A percentile compares a stretch with the other conserved stretches of the same genome.
These are phyloP conservation scores for Cyberlindnera veronae DNA, from an alignment of 805 yeast genomes.

Conservation along the genomic window DNA sequence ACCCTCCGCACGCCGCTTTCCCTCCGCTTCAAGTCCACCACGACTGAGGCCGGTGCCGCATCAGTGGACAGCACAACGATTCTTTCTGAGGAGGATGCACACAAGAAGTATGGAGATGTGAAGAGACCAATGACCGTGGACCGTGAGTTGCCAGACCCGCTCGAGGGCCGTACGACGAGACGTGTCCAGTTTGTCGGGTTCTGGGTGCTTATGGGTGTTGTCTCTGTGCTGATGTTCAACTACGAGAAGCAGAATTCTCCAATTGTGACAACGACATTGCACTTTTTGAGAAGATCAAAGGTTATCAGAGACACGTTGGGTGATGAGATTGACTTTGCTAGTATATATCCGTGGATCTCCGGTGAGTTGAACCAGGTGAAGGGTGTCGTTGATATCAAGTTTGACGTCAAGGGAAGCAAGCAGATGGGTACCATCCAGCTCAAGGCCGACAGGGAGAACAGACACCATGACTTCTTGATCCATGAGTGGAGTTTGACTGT, in stretches of 20 bases:
- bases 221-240: slow-evolving; percentile 72
- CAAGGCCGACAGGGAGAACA: slow-evolving; percentile 66
- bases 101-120: slow-evolving; percentile 3
- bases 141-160: slow-evolving; percentile 79
- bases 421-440: slow-evolving; percentile 55
- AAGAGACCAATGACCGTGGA: slow-evolving; percentile 41
- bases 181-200: slow-evolving; percentile 54
- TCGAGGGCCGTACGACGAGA: slow-evolving; percentile 48
- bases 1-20: neutral
- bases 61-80: slow-evolving; percentile 4
- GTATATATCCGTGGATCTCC: slow-evolving; percentile 82
- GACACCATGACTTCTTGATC: slow-evolving; percentile 54
- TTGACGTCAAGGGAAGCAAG: slow-evolving; percentile 66
- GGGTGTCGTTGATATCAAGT: slow-evolving; percentile 73
- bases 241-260: slow-evolving; percentile 93
- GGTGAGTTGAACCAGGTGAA: slow-evolving; percentile 83
- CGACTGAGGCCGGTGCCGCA: neutral
- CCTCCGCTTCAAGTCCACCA: slow-evolving; percentile 5
- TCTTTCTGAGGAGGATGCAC: slow-evolving; percentile 8
- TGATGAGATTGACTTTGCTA: slow-evolving; percentile 66
- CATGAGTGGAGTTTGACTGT: slow-evolving; percentile 58
- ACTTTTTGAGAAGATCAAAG: slow-evolving; percentile 75
- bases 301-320: slow-evolving; percentile 65
- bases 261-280: slow-evolving; percentile 79
- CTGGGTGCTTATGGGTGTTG: slow-evolving; percentile 47